These are phyloP conservation scores for Trypanosoma lewisi DNA, from an alignment of 208 protist genomes.

Conservation along the genomic window DNA sequence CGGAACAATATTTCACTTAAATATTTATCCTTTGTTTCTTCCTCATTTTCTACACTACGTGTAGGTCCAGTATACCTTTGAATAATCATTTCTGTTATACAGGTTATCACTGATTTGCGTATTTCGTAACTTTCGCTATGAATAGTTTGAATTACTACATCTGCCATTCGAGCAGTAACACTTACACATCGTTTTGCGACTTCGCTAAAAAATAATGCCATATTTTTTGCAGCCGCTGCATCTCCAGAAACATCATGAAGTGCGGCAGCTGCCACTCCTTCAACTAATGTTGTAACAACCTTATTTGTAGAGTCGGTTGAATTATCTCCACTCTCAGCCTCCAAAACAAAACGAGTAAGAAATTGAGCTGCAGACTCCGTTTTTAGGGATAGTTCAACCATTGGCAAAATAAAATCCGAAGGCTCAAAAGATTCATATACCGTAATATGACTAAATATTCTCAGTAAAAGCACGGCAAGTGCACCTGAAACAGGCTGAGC, in stretches of 20 bases:
- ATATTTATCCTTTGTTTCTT: slow-evolving; percentile 50
- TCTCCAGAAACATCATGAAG: slow-evolving; percentile 61
- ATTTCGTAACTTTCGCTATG: slow-evolving; percentile 87
- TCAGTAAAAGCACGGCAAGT: slow-evolving; percentile 65
- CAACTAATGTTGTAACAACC: slow-evolving; percentile 60
- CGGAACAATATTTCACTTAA: slow-evolving; percentile 84
- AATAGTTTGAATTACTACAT: slow-evolving; percentile 54
- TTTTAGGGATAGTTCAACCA: slow-evolving; percentile 78
- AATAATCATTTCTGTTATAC: slow-evolving; percentile 78
- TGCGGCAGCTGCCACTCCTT: slow-evolving; percentile 55
- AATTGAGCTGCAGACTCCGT: slow-evolving; percentile 70
- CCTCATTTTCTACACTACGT: slow-evolving; percentile 39
- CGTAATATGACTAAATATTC: slow-evolving; percentile 49
- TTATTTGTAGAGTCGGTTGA: slow-evolving; percentile 24
- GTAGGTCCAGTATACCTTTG: slow-evolving; percentile 72
- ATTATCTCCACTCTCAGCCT: slow-evolving; percentile 66
- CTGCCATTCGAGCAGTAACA: slow-evolving; percentile 58
- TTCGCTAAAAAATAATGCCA: slow-evolving; percentile 75
- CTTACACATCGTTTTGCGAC: slow-evolving; percentile 79
- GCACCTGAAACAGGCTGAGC: slow-evolving; percentile 70
- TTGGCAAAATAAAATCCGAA: slow-evolving; percentile 59
- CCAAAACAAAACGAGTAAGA: slow-evolving; percentile 69
- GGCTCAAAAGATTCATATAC: slow-evolving; percentile 34
- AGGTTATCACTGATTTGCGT: slow-evolving; percentile 80
- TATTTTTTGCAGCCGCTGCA: slow-evolving; percentile 62